These are phyloP conservation scores for Poteriospumella lacustris DNA, from an alignment of 108 stramenopile species.

Conservation along the genomic window DNA sequence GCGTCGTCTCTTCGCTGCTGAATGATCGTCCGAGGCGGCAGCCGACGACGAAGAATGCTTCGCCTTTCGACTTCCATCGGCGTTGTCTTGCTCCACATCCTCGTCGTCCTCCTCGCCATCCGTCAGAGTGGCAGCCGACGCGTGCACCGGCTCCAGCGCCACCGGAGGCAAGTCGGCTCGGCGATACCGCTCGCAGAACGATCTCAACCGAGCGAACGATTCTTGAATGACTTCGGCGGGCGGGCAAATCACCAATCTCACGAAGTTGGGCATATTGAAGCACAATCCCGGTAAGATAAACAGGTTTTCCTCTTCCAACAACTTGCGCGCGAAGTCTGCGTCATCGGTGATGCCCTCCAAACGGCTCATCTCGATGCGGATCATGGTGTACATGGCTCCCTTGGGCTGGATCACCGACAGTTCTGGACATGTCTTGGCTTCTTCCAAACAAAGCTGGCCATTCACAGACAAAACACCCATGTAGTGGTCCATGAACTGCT, in stretches of 20 bases:
- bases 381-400: conserved; percentile 84
- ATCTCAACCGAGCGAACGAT: not conserved
- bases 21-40: too few relatives aligned
- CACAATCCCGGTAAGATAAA: conserved; percentile 80
- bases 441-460: conserved; percentile 52
- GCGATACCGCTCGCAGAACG: conserved; percentile 22
- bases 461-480: conserved; percentile 60
- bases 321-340: conserved; percentile 61
- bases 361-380: conserved; percentile 52
- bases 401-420: conserved; percentile 60
- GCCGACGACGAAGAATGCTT: too few relatives aligned
- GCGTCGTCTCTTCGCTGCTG: too few relatives aligned
- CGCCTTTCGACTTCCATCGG: too few relatives aligned
- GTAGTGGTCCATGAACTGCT: conserved; percentile 59
- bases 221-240: conserved; percentile 3
- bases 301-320: conserved; percentile 80
- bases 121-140: not conserved
- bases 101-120: too few relatives aligned
- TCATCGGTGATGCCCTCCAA: conserved; percentile 59
- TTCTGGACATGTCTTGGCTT: conserved; percentile 61
- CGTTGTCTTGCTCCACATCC: too few relatives aligned
- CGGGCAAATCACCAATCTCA: conserved; percentile 69
- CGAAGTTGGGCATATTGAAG: conserved; percentile 64
- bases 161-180: not conserved
- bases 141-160: not conserved